phyloP scores from a whole-genome alignment of 2,329 filamentous ascomycete genomes.

The Cladosporium cucumerinum region DNA sequence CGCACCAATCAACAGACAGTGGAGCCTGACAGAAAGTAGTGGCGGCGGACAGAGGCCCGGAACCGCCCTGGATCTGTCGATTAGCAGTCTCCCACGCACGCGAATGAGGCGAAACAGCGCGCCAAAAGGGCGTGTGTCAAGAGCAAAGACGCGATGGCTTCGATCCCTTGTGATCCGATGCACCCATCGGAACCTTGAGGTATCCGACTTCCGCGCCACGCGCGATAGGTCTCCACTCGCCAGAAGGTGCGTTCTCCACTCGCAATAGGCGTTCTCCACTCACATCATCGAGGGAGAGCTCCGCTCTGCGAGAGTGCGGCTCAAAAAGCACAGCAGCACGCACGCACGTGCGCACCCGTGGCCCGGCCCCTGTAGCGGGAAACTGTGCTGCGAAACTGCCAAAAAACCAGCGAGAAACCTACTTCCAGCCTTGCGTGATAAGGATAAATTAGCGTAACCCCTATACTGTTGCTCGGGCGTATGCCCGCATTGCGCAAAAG shows the following conservation, averaged over 20 bases:
- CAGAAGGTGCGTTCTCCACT: neutral
- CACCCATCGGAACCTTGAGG: constrained; percentile 9
- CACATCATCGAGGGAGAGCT: neutral
- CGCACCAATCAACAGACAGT: neutral
- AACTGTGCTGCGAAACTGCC: neutral
- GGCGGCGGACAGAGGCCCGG: neutral
- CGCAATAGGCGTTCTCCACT: neutral
- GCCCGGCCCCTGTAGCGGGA: neutral
- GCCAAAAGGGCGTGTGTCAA: neutral
- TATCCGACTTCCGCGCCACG: constrained; percentile 15
- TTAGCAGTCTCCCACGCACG: neutral
- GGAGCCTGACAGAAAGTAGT: neutral
- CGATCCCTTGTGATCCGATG: neutral
- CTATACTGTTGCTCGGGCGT: neutral
- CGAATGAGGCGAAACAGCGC: neutral
- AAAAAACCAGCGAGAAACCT: constrained; percentile 13
- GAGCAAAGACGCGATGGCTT: neutral
- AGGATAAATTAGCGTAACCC: neutral
- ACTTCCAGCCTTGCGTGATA: constrained; percentile 8
- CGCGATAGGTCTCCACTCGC: neutral
- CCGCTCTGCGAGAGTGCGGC: neutral
- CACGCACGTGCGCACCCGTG: neutral
- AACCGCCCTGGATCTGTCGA: neutral
- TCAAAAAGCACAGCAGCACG: neutral
- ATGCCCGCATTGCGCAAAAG: constrained; percentile 9